Conservation (phyloP, 129 eudicot genomes). For the Flaveria trinervia region DNA sequence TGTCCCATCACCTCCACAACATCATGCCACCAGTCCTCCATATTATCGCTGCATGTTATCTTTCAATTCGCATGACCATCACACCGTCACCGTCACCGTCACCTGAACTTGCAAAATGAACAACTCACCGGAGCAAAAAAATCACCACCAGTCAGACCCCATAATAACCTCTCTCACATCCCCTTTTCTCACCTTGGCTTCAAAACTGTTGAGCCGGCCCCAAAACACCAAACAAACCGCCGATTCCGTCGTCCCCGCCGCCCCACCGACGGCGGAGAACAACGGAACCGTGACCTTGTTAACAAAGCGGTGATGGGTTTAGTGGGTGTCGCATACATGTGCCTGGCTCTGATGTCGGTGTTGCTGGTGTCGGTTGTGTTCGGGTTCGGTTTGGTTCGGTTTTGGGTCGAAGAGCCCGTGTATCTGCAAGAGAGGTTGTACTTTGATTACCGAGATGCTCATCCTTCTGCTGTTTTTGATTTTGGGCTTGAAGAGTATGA, state of each 20-base stretch:
- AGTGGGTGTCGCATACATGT: conserved; percentile 56
- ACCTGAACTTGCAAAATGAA: neutral
- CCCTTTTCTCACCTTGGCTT: conserved; percentile 39
- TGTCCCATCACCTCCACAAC: conserved; percentile 5
- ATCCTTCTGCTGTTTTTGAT: conserved; percentile 57
- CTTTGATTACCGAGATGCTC: conserved; percentile 59
- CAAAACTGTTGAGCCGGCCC: conserved; percentile 7
- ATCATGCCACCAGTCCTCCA: conserved; percentile 29
- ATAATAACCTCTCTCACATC: conserved; percentile 38
- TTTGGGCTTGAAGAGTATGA: conserved; percentile 26
- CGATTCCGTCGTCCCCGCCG: neutral
- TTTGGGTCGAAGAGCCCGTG: conserved; percentile 73
- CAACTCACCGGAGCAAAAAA: conserved; percentile 22
- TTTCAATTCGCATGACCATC: conserved; percentile 1
- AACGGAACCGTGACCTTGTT: conserved; percentile 24
- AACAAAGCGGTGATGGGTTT: conserved; percentile 48
- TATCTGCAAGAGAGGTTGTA: conserved; percentile 40
- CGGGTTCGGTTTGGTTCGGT: conserved; percentile 60
- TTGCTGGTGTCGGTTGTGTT: conserved; percentile 50
- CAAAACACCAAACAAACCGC: conserved; percentile 25
- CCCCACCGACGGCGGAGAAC: neutral
- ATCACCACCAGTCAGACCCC: conserved; percentile 37
- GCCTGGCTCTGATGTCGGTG: conserved; percentile 39
- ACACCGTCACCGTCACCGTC: neutral
- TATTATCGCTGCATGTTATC: neutral